Evolutionary conservation across 306 rosid genomes (phyloP).

Genomic region (Prosopis cineraria): DNA sequence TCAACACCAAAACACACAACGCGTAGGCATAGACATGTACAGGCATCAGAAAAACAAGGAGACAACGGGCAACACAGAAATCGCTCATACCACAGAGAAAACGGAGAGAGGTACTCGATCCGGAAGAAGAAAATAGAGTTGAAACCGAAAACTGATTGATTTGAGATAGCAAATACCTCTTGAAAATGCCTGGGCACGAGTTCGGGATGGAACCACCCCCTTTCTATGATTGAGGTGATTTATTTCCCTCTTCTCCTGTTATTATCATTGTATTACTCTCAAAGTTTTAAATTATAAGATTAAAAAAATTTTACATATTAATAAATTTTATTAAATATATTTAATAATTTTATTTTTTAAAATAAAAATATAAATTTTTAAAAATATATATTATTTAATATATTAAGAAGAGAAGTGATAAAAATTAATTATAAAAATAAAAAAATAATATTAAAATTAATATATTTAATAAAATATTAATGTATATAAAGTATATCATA

Average conservation of each 20-base stretch:
- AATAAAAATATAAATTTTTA: too few relatives aligned
- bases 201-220: constrained; percentile 33
- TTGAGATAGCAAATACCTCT: constrained; percentile 25
- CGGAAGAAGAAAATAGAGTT: neutral
- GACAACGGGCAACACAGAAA: neutral
- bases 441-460: too few relatives aligned
- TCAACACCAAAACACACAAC: constrained; percentile 18
- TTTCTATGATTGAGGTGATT: neutral
- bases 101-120: constrained; percentile 28
- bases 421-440: too few relatives aligned
- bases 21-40: neutral
- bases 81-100: constrained; percentile 33
- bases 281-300: too few relatives aligned
- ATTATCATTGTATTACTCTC: too few relatives aligned
- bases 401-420: too few relatives aligned
- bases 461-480: too few relatives aligned
- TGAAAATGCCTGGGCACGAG: constrained; percentile 43
- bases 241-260: neutral
- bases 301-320: too few relatives aligned
- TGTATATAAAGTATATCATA: too few relatives aligned
- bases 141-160: neutral
- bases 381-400: too few relatives aligned
- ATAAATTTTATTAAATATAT: too few relatives aligned
- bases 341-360: too few relatives aligned
- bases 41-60: neutral